Evolutionary conservation across 352 stramenopile genomes (phyloP).

Genomic region (Globisporangium splendens): DNA sequence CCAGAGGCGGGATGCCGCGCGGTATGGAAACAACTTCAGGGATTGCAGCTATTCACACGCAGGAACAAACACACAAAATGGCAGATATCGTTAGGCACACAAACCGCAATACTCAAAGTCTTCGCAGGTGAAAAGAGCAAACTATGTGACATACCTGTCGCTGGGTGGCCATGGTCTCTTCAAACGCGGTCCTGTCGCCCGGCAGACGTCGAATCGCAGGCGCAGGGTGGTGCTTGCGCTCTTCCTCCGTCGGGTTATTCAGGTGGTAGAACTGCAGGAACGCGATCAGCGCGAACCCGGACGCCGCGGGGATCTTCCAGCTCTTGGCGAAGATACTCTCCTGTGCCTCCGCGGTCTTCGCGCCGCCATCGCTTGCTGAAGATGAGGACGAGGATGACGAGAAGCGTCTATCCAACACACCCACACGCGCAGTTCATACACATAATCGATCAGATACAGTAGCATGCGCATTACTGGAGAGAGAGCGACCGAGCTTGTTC

Average conservation of each 20-base stretch:
- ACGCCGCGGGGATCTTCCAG: constrained; percentile 66
- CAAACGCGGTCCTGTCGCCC: constrained; percentile 49
- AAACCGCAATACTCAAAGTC: not conserved
- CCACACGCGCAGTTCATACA: no score
- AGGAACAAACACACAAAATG: not conserved
- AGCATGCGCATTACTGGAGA: no score
- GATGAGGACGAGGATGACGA: constrained; percentile 7
- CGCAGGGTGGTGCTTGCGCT: constrained; percentile 56
- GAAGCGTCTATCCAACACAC: constrained; percentile 3
- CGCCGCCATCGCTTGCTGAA: not conserved
- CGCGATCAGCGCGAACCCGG: constrained; percentile 68
- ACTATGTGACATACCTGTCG: constrained; percentile 27
- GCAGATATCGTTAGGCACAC: not conserved
- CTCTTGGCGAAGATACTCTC: constrained; percentile 30
- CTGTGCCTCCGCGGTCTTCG: constrained; percentile 11
- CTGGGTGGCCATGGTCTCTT: constrained; percentile 67
- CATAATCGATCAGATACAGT: no score
- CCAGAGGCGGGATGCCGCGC: constrained; percentile 72
- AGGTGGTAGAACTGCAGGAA: constrained; percentile 70
- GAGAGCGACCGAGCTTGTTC: no score
- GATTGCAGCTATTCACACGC: constrained; percentile 41
- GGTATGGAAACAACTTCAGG: constrained; percentile 78
- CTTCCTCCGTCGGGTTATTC: constrained; percentile 58
- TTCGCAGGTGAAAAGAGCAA: no score
- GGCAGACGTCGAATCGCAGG: constrained; percentile 43